Evolutionary conservation across 1,284 basidiomycete genomes (phyloP).

Genomic region (Ustilago trichophora): DNA sequence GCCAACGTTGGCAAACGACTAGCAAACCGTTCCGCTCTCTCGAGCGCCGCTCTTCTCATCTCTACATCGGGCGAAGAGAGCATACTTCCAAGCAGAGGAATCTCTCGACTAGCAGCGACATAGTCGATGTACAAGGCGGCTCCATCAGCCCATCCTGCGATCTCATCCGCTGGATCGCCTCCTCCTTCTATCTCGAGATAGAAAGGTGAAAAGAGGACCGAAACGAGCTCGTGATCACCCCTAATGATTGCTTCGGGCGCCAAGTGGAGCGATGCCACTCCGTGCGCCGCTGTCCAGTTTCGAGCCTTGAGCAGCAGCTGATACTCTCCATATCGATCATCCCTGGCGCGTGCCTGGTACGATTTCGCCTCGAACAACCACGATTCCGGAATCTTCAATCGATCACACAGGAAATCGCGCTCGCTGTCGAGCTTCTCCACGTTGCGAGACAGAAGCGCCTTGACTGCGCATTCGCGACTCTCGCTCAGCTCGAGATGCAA

Average conservation of each 20-base stretch:
- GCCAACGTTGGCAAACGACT: slow-evolving; percentile 73
- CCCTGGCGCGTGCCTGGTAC: slow-evolving; percentile 71
- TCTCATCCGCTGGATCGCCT: slow-evolving; percentile 64
- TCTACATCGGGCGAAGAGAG: slow-evolving; percentile 67
- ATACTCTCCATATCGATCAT: slow-evolving; percentile 80
- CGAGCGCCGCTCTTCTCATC: slow-evolving; percentile 21
- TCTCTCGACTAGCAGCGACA: slow-evolving; percentile 70
- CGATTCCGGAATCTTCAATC: slow-evolving; percentile 78
- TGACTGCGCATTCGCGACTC: slow-evolving; percentile 78
- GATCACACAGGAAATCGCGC: slow-evolving; percentile 79
- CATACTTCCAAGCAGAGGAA: slow-evolving; percentile 70
- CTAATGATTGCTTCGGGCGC: slow-evolving; percentile 88
- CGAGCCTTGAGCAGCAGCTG: slow-evolving; percentile 78
- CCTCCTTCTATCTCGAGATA: slow-evolving; percentile 74
- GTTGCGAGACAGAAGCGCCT: slow-evolving; percentile 80
- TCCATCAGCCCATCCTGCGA: slow-evolving; percentile 62
- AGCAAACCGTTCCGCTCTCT: slow-evolving; percentile 68
- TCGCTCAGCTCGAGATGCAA: slow-evolving; percentile 82
- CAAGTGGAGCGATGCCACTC: slow-evolving; percentile 81
- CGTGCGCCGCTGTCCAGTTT: slow-evolving; percentile 79
- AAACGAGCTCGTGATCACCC: slow-evolving; percentile 79
- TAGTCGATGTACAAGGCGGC: slow-evolving; percentile 60
- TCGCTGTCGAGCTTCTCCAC: slow-evolving; percentile 74
- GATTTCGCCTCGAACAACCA: slow-evolving; percentile 93
- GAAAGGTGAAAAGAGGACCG: slow-evolving; percentile 78